A percentile compares a stretch with the other conserved stretches of the same genome.
These are phyloP conservation scores for Corchorus capsularis DNA, from an alignment of 345 rosid genomes.

Conservation along the genomic window DNA sequence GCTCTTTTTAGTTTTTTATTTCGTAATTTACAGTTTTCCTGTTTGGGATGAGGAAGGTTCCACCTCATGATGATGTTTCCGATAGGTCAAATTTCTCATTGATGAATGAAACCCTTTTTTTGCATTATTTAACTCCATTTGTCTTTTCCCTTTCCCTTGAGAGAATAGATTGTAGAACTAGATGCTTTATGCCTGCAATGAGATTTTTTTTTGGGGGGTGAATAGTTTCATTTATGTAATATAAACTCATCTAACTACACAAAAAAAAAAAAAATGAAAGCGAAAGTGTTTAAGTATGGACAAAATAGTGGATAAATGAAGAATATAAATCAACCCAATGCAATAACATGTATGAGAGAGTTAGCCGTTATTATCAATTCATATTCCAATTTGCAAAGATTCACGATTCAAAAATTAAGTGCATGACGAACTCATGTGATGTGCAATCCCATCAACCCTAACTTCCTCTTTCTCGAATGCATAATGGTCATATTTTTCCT, in stretches of 20 bases:
- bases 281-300: too few relatives aligned
- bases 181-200: too few relatives aligned
- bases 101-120: constrained; percentile 15
- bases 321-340: neutral
- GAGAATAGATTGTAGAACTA: too few relatives aligned
- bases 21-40: too few relatives aligned
- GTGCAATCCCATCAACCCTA: neutral
- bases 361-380: neutral
- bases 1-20: neutral
- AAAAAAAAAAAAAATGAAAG: too few relatives aligned
- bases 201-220: too few relatives aligned
- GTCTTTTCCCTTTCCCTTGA: neutral
- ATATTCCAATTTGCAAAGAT: neutral
- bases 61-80: constrained; percentile 24
- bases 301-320: neutral
- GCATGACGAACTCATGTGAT: neutral
- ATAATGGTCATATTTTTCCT: neutral
- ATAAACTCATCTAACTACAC: too few relatives aligned
- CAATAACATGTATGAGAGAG: neutral
- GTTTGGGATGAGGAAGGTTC: constrained; percentile 22
- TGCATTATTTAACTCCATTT: neutral
- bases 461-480: neutral
- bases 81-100: constrained; percentile 21
- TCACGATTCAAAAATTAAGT: neutral
- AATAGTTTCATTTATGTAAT: too few relatives aligned